Evolutionary conservation across 345 rosid species (phyloP).

Genomic region (Syzygium oleosum): DNA sequence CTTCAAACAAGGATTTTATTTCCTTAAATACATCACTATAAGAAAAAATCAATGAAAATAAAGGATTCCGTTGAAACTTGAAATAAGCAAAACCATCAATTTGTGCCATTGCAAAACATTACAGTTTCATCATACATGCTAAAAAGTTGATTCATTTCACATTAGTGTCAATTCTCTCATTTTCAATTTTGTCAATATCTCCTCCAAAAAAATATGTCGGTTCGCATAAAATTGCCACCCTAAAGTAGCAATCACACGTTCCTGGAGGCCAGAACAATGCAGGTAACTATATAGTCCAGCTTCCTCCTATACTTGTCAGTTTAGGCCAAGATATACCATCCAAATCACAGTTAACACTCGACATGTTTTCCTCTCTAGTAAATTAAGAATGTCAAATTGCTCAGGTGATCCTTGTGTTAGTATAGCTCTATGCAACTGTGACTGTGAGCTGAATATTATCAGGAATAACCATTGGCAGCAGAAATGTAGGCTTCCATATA

Average conservation of each 20-base stretch:
- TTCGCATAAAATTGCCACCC: neutral
- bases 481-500: neutral
- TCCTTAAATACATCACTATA: neutral
- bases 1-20: neutral
- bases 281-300: neutral
- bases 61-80: neutral
- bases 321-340: neutral
- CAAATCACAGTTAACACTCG: neutral
- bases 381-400: neutral
- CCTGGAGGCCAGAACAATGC: neutral
- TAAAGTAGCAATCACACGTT: neutral
- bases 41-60: neutral
- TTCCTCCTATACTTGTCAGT: neutral
- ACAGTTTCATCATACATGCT: neutral
- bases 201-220: neutral
- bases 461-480: neutral
- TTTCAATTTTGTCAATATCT: neutral
- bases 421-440: neutral
- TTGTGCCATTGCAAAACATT: neutral
- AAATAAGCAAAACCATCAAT: neutral
- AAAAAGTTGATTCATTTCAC: neutral
- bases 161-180: neutral
- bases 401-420: no score
- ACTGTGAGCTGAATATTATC: neutral
- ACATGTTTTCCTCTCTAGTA: neutral